Percentiles rank a stretch among this genome's conserved stretches.
phyloP scores from a whole-genome alignment of 2,329 filamentous ascomycete genomes.

The Aaosphaeria pasadenensis region DNA sequence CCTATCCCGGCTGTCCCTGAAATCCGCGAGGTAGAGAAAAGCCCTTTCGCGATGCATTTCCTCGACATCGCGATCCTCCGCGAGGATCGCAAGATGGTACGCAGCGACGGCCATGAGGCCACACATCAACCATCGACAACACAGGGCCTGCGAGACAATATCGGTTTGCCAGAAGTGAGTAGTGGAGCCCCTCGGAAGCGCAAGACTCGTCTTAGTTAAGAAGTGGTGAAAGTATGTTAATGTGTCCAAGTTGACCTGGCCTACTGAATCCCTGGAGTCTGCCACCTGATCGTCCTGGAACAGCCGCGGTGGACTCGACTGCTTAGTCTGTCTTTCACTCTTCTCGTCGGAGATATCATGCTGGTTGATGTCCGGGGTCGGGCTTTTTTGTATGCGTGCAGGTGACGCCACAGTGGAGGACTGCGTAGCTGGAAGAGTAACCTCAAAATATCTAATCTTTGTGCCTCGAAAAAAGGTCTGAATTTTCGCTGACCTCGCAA shows the following conservation, averaged over 20 bases:
- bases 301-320: background rate
- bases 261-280: background rate
- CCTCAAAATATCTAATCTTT: slow-evolving; percentile 38
- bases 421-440: slow-evolving; percentile 10
- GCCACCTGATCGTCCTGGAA: background rate
- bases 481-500: slow-evolving; percentile 17
- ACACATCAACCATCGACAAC: slow-evolving; percentile 21
- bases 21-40: slow-evolving; percentile 3
- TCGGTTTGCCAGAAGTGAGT: slow-evolving; percentile 18
- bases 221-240: slow-evolving; percentile 27
- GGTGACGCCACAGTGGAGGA: too few species aligned
- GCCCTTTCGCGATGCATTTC: slow-evolving; percentile 5
- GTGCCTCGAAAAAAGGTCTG: slow-evolving; percentile 41
- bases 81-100: slow-evolving; percentile 11
- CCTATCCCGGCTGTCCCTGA: slow-evolving; percentile 6
- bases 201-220: slow-evolving; percentile 12
- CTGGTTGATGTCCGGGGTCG: background rate
- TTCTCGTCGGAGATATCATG: background rate
- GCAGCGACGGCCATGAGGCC: slow-evolving; percentile 23
- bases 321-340: background rate
- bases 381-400: too few species aligned
- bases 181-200: slow-evolving; percentile 1
- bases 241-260: slow-evolving; percentile 13
- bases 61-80: slow-evolving; percentile 3
- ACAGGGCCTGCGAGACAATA: slow-evolving; percentile 14